Conservation (phyloP, 2,329 filamentous ascomycete species). For the Tolypocladium ovalisporum region DNA sequence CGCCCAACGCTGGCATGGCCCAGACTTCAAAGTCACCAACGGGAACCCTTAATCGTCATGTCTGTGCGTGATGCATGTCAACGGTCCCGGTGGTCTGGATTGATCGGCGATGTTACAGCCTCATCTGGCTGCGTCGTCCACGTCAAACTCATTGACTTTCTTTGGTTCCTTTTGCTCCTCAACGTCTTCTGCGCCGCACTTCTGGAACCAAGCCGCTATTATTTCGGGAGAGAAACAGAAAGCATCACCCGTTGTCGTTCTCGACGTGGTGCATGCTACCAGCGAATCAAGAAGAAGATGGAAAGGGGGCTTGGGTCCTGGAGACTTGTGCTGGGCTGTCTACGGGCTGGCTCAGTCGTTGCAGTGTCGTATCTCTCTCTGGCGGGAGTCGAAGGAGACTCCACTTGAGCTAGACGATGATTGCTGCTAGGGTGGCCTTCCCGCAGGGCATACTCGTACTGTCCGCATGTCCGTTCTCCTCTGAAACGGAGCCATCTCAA, state of each 20-base stretch:
- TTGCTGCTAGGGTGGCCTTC: not conserved
- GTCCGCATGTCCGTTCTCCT: not conserved
- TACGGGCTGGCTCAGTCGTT: not conserved
- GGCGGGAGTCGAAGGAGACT: not conserved
- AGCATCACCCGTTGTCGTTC: not conserved
- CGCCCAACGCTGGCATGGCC: not conserved
- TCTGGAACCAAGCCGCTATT: not conserved
- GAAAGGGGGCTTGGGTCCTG: not conserved
- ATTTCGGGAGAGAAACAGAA: not conserved
- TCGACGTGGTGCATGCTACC: not conserved
- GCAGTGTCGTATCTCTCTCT: not conserved
- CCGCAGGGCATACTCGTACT: not conserved
- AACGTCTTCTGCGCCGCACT: not conserved
- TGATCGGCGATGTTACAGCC: slow-evolving; percentile 5
- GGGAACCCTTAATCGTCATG: not conserved
- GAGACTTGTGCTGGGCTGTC: not conserved
- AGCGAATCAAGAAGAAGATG: not conserved
- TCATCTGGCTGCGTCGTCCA: not conserved
- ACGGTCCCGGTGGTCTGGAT: slow-evolving; percentile 5
- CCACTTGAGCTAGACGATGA: not conserved
- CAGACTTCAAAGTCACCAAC: not conserved
- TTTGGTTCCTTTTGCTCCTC: not conserved
- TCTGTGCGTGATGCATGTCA: slow-evolving; percentile 3
- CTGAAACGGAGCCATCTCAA: not conserved
- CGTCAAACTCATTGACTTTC: not conserved